These are phyloP conservation scores for Suhomyces canberraensis DNA, from an alignment of 805 yeast genomes.

Conservation along the genomic window DNA sequence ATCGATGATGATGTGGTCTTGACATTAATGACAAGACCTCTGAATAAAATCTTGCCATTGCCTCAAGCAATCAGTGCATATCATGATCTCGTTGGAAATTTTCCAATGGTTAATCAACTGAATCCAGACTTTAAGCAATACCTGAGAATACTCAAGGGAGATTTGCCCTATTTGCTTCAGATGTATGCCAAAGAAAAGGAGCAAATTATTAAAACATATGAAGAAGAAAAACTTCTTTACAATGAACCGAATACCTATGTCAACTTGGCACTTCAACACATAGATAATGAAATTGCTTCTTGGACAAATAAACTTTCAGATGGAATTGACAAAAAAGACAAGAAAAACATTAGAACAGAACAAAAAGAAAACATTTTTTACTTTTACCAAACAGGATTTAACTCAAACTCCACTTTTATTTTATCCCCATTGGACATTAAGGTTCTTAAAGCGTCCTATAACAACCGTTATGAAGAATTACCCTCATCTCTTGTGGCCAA, in stretches of 20 bases:
- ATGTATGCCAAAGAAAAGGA: conserved; percentile 61
- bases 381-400: conserved; percentile 77
- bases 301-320: conserved; percentile 30
- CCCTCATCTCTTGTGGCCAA: conserved; percentile 63
- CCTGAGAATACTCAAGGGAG: conserved; percentile 70
- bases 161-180: conserved; percentile 47
- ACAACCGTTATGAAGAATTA: conserved; percentile 53
- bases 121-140: conserved; percentile 36
- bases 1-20: conserved; percentile 53
- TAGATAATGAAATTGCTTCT: conserved; percentile 43
- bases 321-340: conserved; percentile 11
- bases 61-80: conserved; percentile 34
- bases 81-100: conserved; percentile 34
- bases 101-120: conserved; percentile 51
- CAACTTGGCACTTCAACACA: conserved; percentile 52
- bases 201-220: conserved; percentile 47
- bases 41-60: conserved; percentile 48
- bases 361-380: conserved; percentile 36
- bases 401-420: conserved; percentile 58
- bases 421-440: conserved; percentile 78
- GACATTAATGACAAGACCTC: conserved; percentile 55
- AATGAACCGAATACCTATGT: conserved; percentile 57
- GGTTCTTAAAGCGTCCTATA: conserved; percentile 61
- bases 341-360: conserved; percentile 21
- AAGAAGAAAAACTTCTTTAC: conserved; percentile 58